Percentiles rank a stretch among this genome's conserved stretches.
Evolutionary conservation across 371 early-diverging fungal genomes (phyloP).

Genomic region (Mucor saturninus): DNA sequence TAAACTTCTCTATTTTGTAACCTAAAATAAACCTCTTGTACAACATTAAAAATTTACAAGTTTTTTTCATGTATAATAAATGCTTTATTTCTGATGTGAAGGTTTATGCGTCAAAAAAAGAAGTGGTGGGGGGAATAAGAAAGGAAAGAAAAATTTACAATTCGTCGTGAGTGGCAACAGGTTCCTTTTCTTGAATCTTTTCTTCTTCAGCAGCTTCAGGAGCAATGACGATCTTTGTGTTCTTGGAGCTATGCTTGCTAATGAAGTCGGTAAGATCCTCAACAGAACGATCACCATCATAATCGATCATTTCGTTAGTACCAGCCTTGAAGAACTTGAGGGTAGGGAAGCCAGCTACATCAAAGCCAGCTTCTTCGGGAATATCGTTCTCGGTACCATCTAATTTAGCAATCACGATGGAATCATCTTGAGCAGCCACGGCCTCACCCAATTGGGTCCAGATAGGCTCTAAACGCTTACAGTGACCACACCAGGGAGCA

Average conservation of each 20-base stretch:
- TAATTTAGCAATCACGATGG: constrained; percentile 90
- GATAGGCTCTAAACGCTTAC: constrained; percentile 86
- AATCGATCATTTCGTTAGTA: constrained; percentile 81
- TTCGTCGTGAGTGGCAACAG: constrained; percentile 65
- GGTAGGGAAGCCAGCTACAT: constrained; percentile 94
- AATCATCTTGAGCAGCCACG: constrained; percentile 41
- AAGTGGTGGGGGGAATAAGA: too few relatives aligned
- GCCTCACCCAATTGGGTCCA: constrained; percentile 76
- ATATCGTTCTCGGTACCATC: constrained; percentile 96
- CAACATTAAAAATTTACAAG: too few relatives aligned
- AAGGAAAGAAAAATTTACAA: constrained; percentile 47
- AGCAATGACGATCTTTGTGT: constrained; percentile 24
- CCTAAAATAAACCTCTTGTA: too few relatives aligned
- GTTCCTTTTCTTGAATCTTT: constrained; percentile 40
- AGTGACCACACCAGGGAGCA: constrained; percentile 95
- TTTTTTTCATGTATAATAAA: too few relatives aligned
- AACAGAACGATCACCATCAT: constrained; percentile 81
- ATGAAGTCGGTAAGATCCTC: constrained; percentile 83
- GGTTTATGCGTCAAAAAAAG: too few relatives aligned
- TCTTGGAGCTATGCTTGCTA: constrained; percentile 62
- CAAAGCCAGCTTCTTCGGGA: constrained; percentile 74
- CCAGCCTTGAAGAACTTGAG: constrained; percentile 90
- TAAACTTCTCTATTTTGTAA: too few relatives aligned
- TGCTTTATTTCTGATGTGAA: too few relatives aligned
- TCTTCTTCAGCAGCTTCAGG: constrained; percentile 25